Evolutionary conservation across 2,329 filamentous ascomycete species (phyloP).

Genomic region (Sarocladium strictum): DNA sequence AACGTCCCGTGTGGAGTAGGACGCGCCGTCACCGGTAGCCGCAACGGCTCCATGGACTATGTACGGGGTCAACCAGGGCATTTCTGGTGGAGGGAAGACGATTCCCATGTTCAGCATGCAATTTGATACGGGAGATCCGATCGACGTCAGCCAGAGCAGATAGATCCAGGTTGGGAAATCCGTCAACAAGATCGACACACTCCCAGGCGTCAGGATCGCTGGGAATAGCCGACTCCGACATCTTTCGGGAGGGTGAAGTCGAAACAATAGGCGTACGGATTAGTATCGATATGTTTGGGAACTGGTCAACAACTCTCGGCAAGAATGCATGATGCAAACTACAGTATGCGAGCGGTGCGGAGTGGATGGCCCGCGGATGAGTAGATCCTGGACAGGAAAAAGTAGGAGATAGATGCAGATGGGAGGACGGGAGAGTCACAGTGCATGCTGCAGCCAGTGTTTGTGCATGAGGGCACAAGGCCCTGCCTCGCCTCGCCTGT

Average conservation of each 20-base stretch:
- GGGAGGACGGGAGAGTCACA: not conserved
- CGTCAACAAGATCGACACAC: no score
- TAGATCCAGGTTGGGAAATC: no score
- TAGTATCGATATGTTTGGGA: no score
- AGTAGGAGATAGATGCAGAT: not conserved
- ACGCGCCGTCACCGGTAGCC: not conserved
- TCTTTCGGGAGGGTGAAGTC: not conserved
- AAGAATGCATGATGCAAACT: no score
- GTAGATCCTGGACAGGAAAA: not conserved
- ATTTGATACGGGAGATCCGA: not conserved
- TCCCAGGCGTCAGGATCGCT: no score
- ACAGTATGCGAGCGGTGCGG: no score
- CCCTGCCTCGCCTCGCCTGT: no score
- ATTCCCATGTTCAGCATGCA: not conserved
- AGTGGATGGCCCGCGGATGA: not conserved
- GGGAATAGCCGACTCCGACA: not conserved
- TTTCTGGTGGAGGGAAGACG: not conserved
- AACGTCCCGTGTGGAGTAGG: slow-evolving; percentile 7
- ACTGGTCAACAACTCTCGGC: no score
- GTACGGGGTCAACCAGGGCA: not conserved
- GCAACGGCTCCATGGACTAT: not conserved
- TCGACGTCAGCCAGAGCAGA: not conserved
- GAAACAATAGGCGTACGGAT: no score
- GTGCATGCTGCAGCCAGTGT: not conserved
- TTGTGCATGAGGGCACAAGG: not conserved